phyloP scores from a whole-genome alignment of 164 flowering plant genomes.

The Aristolochia fimbriata region DNA sequence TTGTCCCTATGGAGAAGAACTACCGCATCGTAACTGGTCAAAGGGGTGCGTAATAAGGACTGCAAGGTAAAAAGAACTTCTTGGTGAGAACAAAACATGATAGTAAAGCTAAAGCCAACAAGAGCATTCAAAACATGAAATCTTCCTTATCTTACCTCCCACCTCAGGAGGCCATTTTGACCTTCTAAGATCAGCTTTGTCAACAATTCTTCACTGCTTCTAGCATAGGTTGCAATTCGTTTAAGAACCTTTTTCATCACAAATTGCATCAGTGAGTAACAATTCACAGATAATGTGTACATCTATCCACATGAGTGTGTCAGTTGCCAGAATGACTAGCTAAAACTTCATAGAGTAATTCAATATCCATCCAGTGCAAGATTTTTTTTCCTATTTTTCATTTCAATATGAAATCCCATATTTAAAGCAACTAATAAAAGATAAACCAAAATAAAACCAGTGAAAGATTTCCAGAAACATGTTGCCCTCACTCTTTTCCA shows the following conservation, averaged over 20 bases:
- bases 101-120: neutral
- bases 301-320: neutral
- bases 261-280: neutral
- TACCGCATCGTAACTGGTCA: slow-evolving; percentile 85
- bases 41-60: slow-evolving; percentile 82
- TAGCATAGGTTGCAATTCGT: slow-evolving; percentile 74
- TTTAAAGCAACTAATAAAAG: too few species aligned
- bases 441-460: too few species aligned
- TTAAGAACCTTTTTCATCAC: slow-evolving; percentile 52
- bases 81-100: neutral
- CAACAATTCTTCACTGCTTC: slow-evolving; percentile 67
- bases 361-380: too few species aligned
- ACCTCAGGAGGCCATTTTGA: slow-evolving; percentile 40
- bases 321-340: neutral
- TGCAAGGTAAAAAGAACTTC: slow-evolving; percentile 22
- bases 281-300: neutral
- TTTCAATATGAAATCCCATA: too few species aligned
- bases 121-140: neutral
- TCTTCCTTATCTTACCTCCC: slow-evolving; percentile 56
- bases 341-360: too few species aligned
- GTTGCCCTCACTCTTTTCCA: too few species aligned
- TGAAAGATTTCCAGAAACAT: too few species aligned
- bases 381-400: too few species aligned
- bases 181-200: slow-evolving; percentile 45
- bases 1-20: slow-evolving; percentile 76